Evolutionary conservation across 371 early-diverging fungal genomes (phyloP), one percentile per base, ranked within the genome.

Genomic region (Mortierella sp.): DNA sequence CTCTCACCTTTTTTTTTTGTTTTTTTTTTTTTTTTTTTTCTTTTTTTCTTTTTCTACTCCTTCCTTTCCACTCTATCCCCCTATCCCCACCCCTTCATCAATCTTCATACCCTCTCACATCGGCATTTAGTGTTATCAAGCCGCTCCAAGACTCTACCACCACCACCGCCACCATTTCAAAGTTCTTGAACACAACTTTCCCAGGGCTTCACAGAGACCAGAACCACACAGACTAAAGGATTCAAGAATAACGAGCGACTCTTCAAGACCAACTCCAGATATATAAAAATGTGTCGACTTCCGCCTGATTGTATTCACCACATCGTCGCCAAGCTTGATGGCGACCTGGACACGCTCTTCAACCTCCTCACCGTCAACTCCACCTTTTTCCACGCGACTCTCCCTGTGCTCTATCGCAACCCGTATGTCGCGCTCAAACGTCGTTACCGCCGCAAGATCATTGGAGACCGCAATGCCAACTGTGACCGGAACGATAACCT

Each of bases 341-440:
- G 62, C 58, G 71, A 75, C 48, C 59, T 75, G 29, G 48, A 60
- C 29, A 50, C 66, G 4, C 75, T 75, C 29, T 60, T 52, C 52
- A 52, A 30, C 1, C 60, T 75, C 29, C 44, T 75, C 44, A 66
- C 70, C 1, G 75, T 70, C 44, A 61, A 62, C 29, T 62, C 57
- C 21, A 37, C 66, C 18, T 70, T 75, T 46, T 70, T 75, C 57
- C 55, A 29, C 1, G 56, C 65, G 7, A 48, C 60, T 0, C 60
- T 70, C 7, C 75, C 75, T 0, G 12, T 63, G 45, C 70, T 75
- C 45, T 75, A 75, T 46, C 66, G 66, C 37, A 67, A 70, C 60
- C 75, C 75, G 7, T 75, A 56, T 25, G 46, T 62, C 18, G 23
- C 55, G 3, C 60, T 70, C 46, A 30, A 75, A 15, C 44, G 29